These are phyloP conservation scores for Akanthomyces uredinophilus DNA, from an alignment of 2,329 filamentous ascomycete genomes.

Conservation along the genomic window DNA sequence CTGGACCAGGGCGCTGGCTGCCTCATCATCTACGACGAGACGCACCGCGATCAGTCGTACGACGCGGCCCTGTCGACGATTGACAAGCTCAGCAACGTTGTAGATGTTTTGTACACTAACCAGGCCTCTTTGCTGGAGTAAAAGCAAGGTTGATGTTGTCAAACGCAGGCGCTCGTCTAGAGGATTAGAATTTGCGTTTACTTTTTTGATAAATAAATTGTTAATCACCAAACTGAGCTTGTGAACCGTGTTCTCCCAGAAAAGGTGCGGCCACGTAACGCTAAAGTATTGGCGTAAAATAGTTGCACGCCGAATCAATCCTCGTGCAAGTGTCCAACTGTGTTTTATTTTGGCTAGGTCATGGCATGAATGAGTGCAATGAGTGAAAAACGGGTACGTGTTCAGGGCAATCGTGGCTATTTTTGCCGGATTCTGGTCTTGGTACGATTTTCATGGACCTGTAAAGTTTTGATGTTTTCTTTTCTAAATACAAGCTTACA, in stretches of 20 bases:
- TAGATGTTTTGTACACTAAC: constrained; percentile 96
- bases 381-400: too few relatives aligned
- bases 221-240: neutral
- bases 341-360: too few relatives aligned
- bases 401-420: too few relatives aligned
- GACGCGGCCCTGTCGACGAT: constrained; percentile 92
- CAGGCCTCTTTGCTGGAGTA: constrained; percentile 93
- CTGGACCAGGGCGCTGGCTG: constrained; percentile 97
- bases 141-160: neutral
- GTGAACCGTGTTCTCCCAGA: neutral
- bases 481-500: neutral
- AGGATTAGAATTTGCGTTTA: neutral
- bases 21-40: constrained; percentile 95
- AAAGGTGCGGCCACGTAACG: too few relatives aligned
- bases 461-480: too few relatives aligned
- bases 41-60: constrained; percentile 86
- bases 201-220: neutral
- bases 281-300: too few relatives aligned
- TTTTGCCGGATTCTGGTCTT: too few relatives aligned
- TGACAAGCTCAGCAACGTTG: constrained; percentile 93
- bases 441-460: too few relatives aligned
- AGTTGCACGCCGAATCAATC: too few relatives aligned
- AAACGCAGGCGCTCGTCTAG: neutral
- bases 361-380: too few relatives aligned
- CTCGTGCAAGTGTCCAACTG: too few relatives aligned